Evolutionary conservation across 306 rosid species (phyloP).

Genomic region (Fragaria vesca): DNA sequence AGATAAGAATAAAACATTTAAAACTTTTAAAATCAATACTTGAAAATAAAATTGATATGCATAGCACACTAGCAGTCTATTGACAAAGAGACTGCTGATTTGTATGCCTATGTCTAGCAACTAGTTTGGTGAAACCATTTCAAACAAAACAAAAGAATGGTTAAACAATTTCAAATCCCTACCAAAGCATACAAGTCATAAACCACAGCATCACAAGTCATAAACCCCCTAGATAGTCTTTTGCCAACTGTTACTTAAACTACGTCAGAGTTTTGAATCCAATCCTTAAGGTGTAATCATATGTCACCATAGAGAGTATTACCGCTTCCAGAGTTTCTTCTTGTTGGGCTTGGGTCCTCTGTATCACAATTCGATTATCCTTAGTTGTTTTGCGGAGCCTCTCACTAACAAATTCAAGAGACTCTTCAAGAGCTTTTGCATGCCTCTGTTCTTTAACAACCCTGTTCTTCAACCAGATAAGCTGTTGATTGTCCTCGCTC

Average conservation of each 20-base stretch:
- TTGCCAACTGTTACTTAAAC: not conserved
- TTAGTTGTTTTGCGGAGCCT: constrained; percentile 34
- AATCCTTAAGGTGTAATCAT: not conserved
- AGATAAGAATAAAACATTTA: not conserved
- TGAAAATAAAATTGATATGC: not conserved
- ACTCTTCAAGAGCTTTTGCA: constrained; percentile 30
- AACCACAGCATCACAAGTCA: not conserved
- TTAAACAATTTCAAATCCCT: not conserved
- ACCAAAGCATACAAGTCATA: not conserved
- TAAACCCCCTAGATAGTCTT: not conserved
- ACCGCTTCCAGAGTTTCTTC: constrained; percentile 69
- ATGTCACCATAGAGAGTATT: constrained; percentile 15
- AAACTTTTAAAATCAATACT: not conserved
- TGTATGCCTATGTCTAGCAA: not conserved
- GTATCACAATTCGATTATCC: constrained; percentile 40
- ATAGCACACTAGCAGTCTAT: not conserved
- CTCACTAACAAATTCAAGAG: constrained; percentile 34
- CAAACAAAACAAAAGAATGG: not conserved
- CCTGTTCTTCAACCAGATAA: constrained; percentile 34
- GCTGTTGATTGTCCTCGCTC: constrained; percentile 63
- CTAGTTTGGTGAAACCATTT: not conserved
- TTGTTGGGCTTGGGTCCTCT: constrained; percentile 35
- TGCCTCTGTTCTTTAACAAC: constrained; percentile 35
- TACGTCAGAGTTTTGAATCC: constrained; percentile 7
- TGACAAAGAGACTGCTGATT: not conserved